Base-by-base conservation (phyloP, 2,329 filamentous ascomycete species). In the Sporothrix luriei region DNA sequence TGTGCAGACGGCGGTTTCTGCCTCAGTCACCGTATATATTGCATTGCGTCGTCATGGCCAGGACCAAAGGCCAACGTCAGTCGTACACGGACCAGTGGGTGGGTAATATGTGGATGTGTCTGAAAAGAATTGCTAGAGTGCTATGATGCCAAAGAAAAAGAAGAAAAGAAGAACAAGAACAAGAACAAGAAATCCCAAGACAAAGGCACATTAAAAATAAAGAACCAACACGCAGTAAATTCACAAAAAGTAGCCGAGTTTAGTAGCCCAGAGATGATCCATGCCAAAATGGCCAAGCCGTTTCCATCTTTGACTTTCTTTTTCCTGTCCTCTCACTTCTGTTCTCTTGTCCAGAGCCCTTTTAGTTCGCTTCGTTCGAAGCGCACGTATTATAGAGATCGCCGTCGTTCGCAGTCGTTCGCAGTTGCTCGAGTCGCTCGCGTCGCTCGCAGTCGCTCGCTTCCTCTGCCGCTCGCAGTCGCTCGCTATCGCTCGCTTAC, bases 261-360 rank as follows among this genome's bases (percentile, higher is more conserved):
- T n/a, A 61, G 33, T 21, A 40, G 55, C 55, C 55, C 55, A 24
- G 55, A 61, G 7, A 38, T 61, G 24, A 61, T 61, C 55, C 33
- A 40, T 43, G 29, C 14, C n/a, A 59, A 38, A 33, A 40, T 40
- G 54, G 29, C 5, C 6, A 33, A 7, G 33, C 40, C 55, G 24
- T 43, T 48, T 5, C 6, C 13, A 6, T 7, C 24, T 16, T 26
- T 13, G 16, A 33, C 52, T 3, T 10, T 19, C 52, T 33, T 16
- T 7, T 19, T 16, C 19, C 11, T 46, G 40, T 11, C 33, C 33
- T 43, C 40, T 16, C 38, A 11, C 29, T 26, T 21, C 48, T 7
- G 40, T 62, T 19, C 40, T 13, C 7, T 62, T 9, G 49, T n/a
- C 21, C n/a, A 13, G 49, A 24, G 19, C 10, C 10, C 49, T 33